Evolutionary conservation across 768 basidiomycete species (phyloP).

Genomic region (Agaricus sinodeliciosus): DNA sequence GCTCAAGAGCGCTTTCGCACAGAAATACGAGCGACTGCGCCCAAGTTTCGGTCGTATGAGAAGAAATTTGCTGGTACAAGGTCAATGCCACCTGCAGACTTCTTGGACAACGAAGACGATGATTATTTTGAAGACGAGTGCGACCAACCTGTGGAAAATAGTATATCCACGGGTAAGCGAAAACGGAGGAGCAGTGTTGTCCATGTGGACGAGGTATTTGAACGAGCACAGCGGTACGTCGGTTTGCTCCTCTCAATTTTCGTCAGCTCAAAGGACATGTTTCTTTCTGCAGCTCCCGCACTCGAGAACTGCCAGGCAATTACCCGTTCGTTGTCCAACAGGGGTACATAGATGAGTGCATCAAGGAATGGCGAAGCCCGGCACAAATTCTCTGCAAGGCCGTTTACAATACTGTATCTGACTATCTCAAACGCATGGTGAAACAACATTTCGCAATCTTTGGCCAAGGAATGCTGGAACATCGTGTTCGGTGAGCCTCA

Average conservation of each 20-base stretch:
- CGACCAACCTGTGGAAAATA: background rate
- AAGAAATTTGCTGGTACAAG: background rate
- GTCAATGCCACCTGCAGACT: background rate
- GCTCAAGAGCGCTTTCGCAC: constrained; percentile 40
- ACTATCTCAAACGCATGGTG: constrained; percentile 37
- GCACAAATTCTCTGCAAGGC: constrained; percentile 37
- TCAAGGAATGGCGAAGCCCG: constrained; percentile 43
- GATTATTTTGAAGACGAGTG: constrained; percentile 10
- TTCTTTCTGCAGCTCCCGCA: constrained; percentile 43
- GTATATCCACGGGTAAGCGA: background rate
- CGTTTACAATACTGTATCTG: constrained; percentile 29
- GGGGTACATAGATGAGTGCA: constrained; percentile 38
- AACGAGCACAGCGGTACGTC: constrained; percentile 13
- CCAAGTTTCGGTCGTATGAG: constrained; percentile 9
- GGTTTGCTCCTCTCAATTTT: background rate
- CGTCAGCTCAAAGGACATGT: background rate
- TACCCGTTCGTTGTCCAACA: constrained; percentile 59
- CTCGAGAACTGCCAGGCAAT: constrained; percentile 62
- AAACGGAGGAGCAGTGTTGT: constrained; percentile 1
- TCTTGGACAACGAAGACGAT: constrained; percentile 17
- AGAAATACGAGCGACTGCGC: constrained; percentile 29
- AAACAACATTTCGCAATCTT: constrained; percentile 42
- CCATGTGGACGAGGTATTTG: constrained; percentile 21
- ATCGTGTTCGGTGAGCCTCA: constrained; percentile 32
- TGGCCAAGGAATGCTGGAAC: constrained; percentile 46